Percentiles rank a stretch among this genome's conserved stretches.
phyloP scores from a whole-genome alignment of 2,329 filamentous ascomycete species.

The Cladophialophora chaetospira region DNA sequence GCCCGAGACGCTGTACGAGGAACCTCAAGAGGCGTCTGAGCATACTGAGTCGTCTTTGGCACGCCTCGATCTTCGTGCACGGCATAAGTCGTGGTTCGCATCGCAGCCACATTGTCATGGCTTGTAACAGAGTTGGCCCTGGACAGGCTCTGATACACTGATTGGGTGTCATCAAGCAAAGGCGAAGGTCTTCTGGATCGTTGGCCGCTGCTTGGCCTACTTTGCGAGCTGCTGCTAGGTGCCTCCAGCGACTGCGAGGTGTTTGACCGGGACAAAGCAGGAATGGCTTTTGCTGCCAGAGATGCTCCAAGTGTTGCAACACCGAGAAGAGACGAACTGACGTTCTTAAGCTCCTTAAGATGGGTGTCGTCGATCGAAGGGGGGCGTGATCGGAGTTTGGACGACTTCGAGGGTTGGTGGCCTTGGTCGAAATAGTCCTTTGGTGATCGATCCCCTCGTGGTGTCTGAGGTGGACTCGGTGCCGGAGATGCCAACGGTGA shows the following conservation, averaged over 20 bases:
- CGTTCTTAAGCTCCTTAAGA: conserved; percentile 29
- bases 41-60: conserved; percentile 11
- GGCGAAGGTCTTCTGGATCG: conserved; percentile 29
- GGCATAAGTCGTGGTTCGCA: conserved; percentile 21
- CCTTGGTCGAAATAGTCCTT: conserved; percentile 26
- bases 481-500: conserved; percentile 35
- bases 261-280: conserved; percentile 24
- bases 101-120: conserved; percentile 14
- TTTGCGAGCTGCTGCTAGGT: conserved; percentile 24
- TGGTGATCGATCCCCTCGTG: conserved; percentile 20
- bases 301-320: conserved; percentile 31
- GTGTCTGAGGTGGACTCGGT: conserved; percentile 33
- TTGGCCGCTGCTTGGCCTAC: conserved; percentile 23
- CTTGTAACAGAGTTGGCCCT: conserved; percentile 19
- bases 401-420: conserved; percentile 17
- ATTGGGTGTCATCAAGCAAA: conserved; percentile 16
- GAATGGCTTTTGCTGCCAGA: conserved; percentile 28
- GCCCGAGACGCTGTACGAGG: conserved; percentile 20
- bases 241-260: conserved; percentile 21
- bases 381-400: conserved; percentile 25
- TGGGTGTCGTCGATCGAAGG: conserved; percentile 30
- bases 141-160: conserved; percentile 10
- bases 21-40: conserved; percentile 14
- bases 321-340: conserved; percentile 29
- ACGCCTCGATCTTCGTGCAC: conserved; percentile 21